Base-by-base conservation (phyloP, 2,329 filamentous ascomycete species). In the Colletotrichum euphorbiae region DNA sequence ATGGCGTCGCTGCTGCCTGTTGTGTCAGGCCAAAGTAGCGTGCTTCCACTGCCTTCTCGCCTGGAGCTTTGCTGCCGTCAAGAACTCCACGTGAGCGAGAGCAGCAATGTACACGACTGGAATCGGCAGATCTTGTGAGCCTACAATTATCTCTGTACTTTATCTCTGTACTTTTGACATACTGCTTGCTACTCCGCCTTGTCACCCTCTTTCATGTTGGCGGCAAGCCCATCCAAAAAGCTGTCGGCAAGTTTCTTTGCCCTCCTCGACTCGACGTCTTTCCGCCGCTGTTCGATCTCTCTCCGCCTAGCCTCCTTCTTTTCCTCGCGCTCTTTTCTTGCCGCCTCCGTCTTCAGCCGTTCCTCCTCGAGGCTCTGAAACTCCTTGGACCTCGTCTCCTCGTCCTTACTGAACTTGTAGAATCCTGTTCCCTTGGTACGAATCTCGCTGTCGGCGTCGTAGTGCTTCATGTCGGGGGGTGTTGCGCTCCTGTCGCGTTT, bases 371-470 rank as follows among this genome's bases (percentile, higher is more conserved):
- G 81, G 50, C 84, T 86, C 72, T 87, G 85, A 93, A 98, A 97
- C 84, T 98, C 93, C 55, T 74, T 74, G 74, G 80, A 79, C 75
- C 90, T 83, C 71, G 84, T 83, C 71, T 87, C 89, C 75, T 91
- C 90, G 77, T 97, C 91, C 71, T 87, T 87, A 67, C 91, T 93
- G 77, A 99, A 98, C 64, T 91, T 90, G 81, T 94, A 98, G 80
- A 98, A 99, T 0, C 93, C 96, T 0, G 92, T 93, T 4, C 96
- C 96, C 74, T 96, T 95, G 50, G 89, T 93, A 69, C 96, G 85
- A 55, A 97, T 89, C 84, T 99, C 96, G 69, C 86, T 86, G 69
- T 88, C 87, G 1, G 93, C 93, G 77, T 98, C 92, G 79, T 98
- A 99, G 80, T 98, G 95, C 74, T 85, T 84, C 73, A 91, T 88